A percentile compares a stretch with the other conserved stretches of the same genome.
These are phyloP conservation scores for Pyrus communis DNA, from an alignment of 306 rosid species.

Conservation along the genomic window DNA sequence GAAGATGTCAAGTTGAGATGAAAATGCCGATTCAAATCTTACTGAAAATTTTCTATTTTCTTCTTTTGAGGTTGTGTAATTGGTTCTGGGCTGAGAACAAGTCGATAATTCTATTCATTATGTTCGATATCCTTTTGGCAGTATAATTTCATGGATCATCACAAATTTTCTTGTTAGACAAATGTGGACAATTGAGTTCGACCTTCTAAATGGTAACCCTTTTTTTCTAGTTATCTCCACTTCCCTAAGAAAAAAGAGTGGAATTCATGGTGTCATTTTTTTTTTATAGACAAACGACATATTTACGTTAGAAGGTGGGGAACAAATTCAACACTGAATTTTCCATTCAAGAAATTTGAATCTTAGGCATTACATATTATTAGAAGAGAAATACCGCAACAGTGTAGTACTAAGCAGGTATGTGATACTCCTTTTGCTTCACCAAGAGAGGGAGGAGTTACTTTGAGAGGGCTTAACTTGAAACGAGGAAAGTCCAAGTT, in stretches of 20 bases:
- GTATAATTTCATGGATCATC: conserved; percentile 29
- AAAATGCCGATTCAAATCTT: conserved; percentile 24
- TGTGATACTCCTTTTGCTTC: no score
- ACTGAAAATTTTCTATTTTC: conserved; percentile 29
- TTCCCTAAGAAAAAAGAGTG: neutral
- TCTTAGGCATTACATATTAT: no score
- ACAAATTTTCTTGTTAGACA: conserved; percentile 31
- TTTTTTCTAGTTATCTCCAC: neutral
- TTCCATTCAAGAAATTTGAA: no score
- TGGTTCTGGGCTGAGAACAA: conserved; percentile 41
- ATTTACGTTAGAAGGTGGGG: no score
- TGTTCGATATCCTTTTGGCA: conserved; percentile 49
- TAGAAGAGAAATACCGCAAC: no score
- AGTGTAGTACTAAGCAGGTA: no score
- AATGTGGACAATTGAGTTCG: conserved; percentile 13
- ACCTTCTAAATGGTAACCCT: neutral
- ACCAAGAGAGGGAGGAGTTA: no score
- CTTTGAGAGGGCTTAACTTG: no score
- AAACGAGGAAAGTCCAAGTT: no score
- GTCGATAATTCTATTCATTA: conserved; percentile 47
- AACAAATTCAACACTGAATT: no score
- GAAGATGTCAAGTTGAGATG: conserved; percentile 18
- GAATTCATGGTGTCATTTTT: no score
- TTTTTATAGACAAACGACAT: no score
- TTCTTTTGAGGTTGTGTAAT: conserved; percentile 43